Base-by-base conservation (phyloP, 306 rosid species). In the Psophocarpus tetragonolobus region DNA sequence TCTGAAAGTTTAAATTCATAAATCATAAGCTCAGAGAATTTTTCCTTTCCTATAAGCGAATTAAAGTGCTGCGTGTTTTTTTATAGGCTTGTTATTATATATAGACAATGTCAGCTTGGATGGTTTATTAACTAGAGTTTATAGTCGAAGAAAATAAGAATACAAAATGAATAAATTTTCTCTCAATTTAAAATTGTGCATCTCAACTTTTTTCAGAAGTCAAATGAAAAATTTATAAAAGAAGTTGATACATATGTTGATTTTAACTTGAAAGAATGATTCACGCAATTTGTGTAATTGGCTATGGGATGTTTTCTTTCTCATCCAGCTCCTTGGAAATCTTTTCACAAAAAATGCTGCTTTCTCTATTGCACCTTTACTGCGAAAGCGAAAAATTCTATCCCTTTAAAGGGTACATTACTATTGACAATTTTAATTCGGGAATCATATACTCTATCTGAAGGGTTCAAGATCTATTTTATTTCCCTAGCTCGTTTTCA, bases 381-480 rank as follows among this genome's bases (percentile, higher is more conserved):
- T 60, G 12, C 64, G 17, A 13, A 53, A 42, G 29, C 68, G 51
- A 35, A 71, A 70, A n/a, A 17, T 35, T 33, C 33, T 18, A 38
- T 6, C 45, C 27, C 14, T 7, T 65, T 27, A 17, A 50, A 26
- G 20, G 36, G 10, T 13, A 57, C 24, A 12, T 24, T 57, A 4
- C 36, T 26, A 24, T 56, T 56, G 44, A 35, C 33, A 23, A 8
- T 63, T 17, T 53, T 61, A 6, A 17, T 67, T 56, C 33, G 75
- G 38, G 42, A 77, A 44, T 30, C 68, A 26, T 78, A 5, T 68
- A 26, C 39, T 35, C 62, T 63, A 36, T 57, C 18, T 81, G 30
- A 24, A 72, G 71, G 72, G 58, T 58, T 48, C 60, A 36, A 70
- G 20, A 51, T 80, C 77, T 75, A 14, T 74, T 72, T 74, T 24